These are phyloP conservation scores for Dentipellis sp. DNA, from an alignment of 768 basidiomycete species.

Conservation along the genomic window DNA sequence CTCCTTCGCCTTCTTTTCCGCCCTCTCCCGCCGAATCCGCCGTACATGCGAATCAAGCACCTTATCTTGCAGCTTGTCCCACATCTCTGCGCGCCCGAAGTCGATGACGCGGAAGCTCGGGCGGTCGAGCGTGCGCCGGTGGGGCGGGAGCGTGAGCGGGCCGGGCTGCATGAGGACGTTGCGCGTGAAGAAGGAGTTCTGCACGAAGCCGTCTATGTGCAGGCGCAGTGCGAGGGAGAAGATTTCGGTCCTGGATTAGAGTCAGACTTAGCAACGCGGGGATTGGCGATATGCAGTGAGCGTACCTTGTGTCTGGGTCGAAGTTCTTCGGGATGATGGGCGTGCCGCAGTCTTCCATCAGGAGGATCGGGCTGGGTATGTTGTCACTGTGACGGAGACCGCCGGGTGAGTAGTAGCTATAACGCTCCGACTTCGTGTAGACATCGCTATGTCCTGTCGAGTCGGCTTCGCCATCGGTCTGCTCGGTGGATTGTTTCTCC, in stretches of 20 bases:
- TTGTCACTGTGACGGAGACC: background rate
- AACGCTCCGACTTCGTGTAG: too few relatives aligned
- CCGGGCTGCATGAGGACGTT: slow-evolving; percentile 38
- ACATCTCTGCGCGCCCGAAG: slow-evolving; percentile 28
- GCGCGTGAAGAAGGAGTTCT: slow-evolving; percentile 31
- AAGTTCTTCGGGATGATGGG: slow-evolving; percentile 23
- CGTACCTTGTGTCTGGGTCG: slow-evolving; percentile 5
- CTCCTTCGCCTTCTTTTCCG: too few relatives aligned
- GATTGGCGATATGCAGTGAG: background rate
- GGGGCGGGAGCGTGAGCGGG: slow-evolving; percentile 25
- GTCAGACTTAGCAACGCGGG: background rate
- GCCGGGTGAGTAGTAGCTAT: background rate
- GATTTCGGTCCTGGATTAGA: slow-evolving; percentile 13
- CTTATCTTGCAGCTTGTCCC: background rate
- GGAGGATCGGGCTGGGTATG: slow-evolving; percentile 29
- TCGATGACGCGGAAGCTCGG: slow-evolving; percentile 42
- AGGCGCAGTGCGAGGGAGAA: slow-evolving; percentile 31
- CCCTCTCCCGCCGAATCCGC: too few relatives aligned
- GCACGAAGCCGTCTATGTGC: slow-evolving; percentile 28
- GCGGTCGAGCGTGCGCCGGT: slow-evolving; percentile 17
- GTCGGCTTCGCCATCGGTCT: too few relatives aligned
- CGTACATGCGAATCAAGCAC: too few relatives aligned
- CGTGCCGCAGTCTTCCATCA: slow-evolving; percentile 39
- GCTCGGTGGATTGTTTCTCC: too few relatives aligned
- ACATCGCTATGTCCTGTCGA: too few relatives aligned